Evolutionary conservation across 305 asterid species (phyloP), one percentile per base, ranked within the genome.

Genomic region (Rubia balearica): DNA sequence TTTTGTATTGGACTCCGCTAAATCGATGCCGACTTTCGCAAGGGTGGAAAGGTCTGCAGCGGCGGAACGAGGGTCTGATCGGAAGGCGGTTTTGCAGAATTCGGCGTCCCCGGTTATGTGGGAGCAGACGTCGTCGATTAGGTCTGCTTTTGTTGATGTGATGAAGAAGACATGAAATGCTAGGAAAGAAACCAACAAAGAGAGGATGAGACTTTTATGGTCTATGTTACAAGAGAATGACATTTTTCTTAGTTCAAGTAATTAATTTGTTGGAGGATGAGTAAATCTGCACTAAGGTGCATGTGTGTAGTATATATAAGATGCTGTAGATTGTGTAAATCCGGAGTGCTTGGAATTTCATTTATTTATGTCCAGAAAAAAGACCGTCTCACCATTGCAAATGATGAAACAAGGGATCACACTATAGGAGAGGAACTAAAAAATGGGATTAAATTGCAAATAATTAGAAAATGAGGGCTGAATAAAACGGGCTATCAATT

Each of bases 51-150:
- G 73, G 67, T 74, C 77, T 5, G 79, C 75, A 3, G 30, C 22
- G 2, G 9, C 5, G 5, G 85, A 45, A 64, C 73, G 65, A 11
- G 83, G 81, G 72, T 79, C 81, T 36, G 85, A 73, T 40, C 42
- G 12, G 1, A 84, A 6, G 10, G 69, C 42, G 7, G 69, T 13
- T 41, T 16, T 51, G 73, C 86, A 84, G 7, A 65, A 7, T 0
- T 65, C 0, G 1, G 74, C 75, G 60, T 79, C 75, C 21, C 5
- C 21, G 42, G 1, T 0, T 14, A 79, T 10, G 65, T 71, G 41
- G n/a, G 81, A 19, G 24, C 88, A 84, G 19, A 78, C 65, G 5
- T 79, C 43, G 5, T 42, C 17, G 9, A 84, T 67, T 49, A 62
- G 8, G 38, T 45, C 38, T 14, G 19, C 40, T 17, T 10, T 0